A percentile compares a stretch with the other conserved stretches of the same genome.
phyloP scores from a whole-genome alignment of 1,284 basidiomycete species.

The Mycocalia duriaeana region DNA sequence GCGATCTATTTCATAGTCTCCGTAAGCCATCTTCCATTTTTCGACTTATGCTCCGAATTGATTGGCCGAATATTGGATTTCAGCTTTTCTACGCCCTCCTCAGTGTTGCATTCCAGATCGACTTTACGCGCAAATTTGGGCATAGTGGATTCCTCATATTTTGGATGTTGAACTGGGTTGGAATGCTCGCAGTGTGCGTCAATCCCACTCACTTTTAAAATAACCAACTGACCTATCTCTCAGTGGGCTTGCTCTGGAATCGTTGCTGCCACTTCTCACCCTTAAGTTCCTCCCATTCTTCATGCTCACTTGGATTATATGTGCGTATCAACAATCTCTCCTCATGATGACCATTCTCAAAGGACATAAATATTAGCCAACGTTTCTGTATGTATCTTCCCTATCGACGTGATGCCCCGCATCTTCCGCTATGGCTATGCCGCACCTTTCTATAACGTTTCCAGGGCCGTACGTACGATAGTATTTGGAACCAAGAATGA shows the following conservation, averaged over 20 bases:
- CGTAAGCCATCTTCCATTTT: no score
- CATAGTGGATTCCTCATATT: constrained; percentile 66
- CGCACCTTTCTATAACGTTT: constrained; percentile 69
- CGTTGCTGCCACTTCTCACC: constrained; percentile 13
- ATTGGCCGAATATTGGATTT: no score
- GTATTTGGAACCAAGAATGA: constrained; percentile 65
- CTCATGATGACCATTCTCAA: constrained; percentile 14
- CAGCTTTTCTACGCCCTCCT: constrained; percentile 59
- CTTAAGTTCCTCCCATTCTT: constrained; percentile 16
- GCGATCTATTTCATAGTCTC: no score
- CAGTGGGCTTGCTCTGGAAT: constrained; percentile 19
- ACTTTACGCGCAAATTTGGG: constrained; percentile 49
- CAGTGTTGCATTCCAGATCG: constrained; percentile 59
- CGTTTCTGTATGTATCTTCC: constrained; percentile 57
- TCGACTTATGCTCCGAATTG: no score
- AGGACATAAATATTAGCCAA: constrained; percentile 35
- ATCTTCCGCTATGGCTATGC: constrained; percentile 66
- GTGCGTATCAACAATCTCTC: constrained; percentile 32
- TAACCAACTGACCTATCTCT: background rate
- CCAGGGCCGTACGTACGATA: constrained; percentile 53
- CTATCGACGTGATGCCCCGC: constrained; percentile 58
- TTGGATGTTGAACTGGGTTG: constrained; percentile 66
- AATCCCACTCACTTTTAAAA: background rate
- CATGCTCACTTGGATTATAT: constrained; percentile 49
- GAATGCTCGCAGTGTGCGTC: constrained; percentile 41